Conservation (phyloP, 2,329 filamentous ascomycete genomes). For the Fusarium illudens region DNA sequence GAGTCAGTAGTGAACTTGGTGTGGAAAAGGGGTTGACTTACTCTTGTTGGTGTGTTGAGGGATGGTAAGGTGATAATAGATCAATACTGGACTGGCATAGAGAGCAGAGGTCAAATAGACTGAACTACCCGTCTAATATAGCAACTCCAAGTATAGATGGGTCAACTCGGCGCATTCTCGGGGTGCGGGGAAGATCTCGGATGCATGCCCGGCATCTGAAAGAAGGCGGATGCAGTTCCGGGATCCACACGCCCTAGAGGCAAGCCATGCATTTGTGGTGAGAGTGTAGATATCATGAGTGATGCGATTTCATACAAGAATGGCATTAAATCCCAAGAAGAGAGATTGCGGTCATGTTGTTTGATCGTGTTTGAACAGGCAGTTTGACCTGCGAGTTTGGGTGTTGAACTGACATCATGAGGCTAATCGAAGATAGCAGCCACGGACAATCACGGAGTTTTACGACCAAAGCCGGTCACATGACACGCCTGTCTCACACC, state of each 20-base stretch:
- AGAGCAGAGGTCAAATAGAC: neutral
- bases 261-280: neutral
- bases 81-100: neutral
- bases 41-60: neutral
- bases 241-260: neutral
- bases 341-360: neutral
- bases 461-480: neutral
- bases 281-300: neutral
- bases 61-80: no score
- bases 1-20: neutral
- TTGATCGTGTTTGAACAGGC: neutral
- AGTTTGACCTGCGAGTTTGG: neutral
- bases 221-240: neutral
- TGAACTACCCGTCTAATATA: neutral
- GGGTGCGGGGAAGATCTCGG: constrained; percentile 5
- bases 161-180: constrained; percentile 9
- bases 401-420: neutral
- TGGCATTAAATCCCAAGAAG: neutral
- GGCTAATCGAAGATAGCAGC: neutral
- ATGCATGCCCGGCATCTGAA: neutral
- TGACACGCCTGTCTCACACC: neutral
- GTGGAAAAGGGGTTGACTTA: neutral
- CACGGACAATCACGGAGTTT: neutral
- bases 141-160: neutral
- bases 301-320: neutral